phyloP scores from a whole-genome alignment of 306 rosid species.

The Malus sieversii region DNA sequence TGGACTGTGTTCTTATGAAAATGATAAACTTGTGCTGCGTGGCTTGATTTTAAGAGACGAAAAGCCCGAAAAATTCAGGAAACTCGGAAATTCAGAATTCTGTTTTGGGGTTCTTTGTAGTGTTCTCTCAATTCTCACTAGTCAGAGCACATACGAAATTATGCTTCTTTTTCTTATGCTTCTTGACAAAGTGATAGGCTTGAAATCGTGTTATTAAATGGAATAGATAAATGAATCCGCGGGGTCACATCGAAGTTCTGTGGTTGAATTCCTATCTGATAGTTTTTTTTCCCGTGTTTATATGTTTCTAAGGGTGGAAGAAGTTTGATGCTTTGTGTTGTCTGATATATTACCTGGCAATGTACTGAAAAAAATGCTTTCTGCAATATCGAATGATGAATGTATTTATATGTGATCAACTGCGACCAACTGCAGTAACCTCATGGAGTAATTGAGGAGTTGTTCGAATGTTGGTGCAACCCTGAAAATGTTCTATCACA shows the following conservation, averaged over 20 bases:
- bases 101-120: background rate
- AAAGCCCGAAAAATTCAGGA: background rate
- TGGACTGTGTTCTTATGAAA: background rate
- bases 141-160: background rate
- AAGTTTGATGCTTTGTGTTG: conserved; percentile 1
- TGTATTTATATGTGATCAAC: background rate
- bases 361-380: background rate
- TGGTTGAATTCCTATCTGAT: background rate
- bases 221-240: background rate
- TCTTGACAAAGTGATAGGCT: background rate
- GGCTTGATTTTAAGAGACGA: background rate
- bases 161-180: background rate
- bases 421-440: background rate
- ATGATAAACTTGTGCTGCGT: background rate
- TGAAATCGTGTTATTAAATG: background rate
- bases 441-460: background rate
- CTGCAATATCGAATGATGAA: background rate
- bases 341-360: background rate
- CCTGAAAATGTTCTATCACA: background rate
- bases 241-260: background rate
- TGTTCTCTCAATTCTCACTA: background rate
- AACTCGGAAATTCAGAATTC: background rate
- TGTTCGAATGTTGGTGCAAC: background rate
- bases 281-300: background rate
- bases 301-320: background rate